Percentiles rank a stretch among this genome's conserved stretches.
phyloP scores from a whole-genome alignment of 139 green algal species.

The Micractinium conductrix region DNA sequence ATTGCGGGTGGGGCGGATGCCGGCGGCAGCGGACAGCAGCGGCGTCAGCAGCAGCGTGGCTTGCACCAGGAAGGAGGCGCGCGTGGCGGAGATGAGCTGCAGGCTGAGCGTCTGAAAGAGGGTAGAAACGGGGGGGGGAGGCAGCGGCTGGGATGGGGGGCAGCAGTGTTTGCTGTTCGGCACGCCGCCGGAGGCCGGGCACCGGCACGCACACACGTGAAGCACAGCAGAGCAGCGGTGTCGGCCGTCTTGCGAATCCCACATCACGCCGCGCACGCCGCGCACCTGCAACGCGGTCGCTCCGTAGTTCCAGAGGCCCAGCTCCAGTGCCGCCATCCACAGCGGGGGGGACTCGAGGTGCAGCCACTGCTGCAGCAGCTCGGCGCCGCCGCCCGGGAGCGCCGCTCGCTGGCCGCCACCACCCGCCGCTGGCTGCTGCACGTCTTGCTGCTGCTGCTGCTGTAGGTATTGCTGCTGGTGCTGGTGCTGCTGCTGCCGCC shows the following conservation, averaged over 20 bases:
- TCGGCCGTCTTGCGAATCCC: not conserved
- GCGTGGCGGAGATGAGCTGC: slow-evolving; percentile 38
- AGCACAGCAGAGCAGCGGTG: not conserved
- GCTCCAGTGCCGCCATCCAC: slow-evolving; percentile 30
- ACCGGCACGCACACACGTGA: not conserved
- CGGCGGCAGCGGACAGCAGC: slow-evolving; percentile 20
- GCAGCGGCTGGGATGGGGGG: not conserved
- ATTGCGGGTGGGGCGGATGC: not conserved
- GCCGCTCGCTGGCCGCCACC: not conserved
- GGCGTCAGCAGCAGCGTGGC: slow-evolving; percentile 49
- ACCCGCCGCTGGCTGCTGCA: not conserved
- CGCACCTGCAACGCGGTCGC: slow-evolving; percentile 24
- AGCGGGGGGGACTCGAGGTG: not conserved
- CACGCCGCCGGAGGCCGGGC: not conserved
- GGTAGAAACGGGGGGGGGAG: not conserved
- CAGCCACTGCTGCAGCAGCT: not conserved
- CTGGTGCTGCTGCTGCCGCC: not conserved
- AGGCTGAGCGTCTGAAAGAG: slow-evolving; percentile 42
- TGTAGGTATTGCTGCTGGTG: slow-evolving; percentile 1
- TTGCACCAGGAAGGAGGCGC: slow-evolving; percentile 52
- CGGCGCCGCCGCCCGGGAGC: not conserved
- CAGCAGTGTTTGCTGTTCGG: no score
- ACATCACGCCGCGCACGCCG: not conserved
- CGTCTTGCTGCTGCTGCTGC: not conserved
- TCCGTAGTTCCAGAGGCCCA: slow-evolving; percentile 20